Base-by-base conservation (phyloP, 2,329 filamentous ascomycete genomes). In the Capronia americana region DNA sequence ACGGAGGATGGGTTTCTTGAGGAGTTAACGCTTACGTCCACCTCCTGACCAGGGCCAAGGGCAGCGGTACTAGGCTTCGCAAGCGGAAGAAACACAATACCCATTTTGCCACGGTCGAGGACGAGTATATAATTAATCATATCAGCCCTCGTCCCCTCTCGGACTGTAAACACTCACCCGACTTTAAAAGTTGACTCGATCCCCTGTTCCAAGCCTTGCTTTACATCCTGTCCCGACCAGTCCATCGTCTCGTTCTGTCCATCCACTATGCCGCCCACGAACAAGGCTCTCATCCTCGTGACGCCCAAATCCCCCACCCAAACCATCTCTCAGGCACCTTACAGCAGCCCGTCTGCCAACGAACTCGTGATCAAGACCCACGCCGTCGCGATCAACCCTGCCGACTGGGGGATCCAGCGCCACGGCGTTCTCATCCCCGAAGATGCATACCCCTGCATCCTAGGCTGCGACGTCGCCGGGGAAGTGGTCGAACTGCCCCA, bases 381-480 rank as follows among this genome's bases (percentile, higher is more conserved):
- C 7, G 74, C 74, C 5, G 61, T 74, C 3, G 74, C 73, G 8
- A 68, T 75, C 65, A 75, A 76, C 62, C 72, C 74, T 4, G 60
- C 75, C 8, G 81, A 83, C 65, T 75, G 70, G 44, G 71, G 70
- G 5, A 74, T 79, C 32, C 76, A 79, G 48, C 73, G 71, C 46
- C 48, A 30, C 0, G 68, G 66, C 10, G 32, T 60, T 24, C 46
- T 69, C n/a, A 38, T 75, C 11, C 57, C 75, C 4, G 73, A 76
- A 53, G 69, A 72, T 2, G 64, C 75, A 14, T 80, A 79, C 62
- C 78, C 78, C 1, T 72, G 70, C 17, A 73, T 80, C 44, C 70
- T 80, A 28, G 82, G 82, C 14, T 72, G 69, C 7, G 82, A 84
- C 69, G 74, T 82, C 17, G 80, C 82, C 1, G 82, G 82, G 11